Evolutionary conservation across 306 rosid species (phyloP).

Genomic region (Gastrolobium bilobum): DNA sequence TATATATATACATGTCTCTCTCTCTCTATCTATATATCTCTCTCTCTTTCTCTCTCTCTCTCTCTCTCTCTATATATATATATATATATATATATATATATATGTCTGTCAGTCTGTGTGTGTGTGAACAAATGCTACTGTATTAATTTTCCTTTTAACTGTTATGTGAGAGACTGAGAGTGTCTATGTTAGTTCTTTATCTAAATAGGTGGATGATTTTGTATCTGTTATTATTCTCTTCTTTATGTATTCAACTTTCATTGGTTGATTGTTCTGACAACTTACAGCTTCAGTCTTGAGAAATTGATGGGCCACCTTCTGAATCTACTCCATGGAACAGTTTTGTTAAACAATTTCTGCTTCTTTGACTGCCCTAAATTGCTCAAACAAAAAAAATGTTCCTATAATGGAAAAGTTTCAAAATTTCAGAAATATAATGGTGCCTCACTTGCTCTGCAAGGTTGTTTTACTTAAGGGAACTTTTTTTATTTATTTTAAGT

Average conservation of each 20-base stretch:
- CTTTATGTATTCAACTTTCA: not conserved
- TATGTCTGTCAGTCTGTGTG: no score
- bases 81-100: no score
- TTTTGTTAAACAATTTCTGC: conserved; percentile 47
- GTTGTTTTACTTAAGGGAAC: conserved; percentile 41
- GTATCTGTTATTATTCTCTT: not conserved
- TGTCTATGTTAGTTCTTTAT: no score
- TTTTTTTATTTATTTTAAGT: not conserved
- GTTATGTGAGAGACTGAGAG: no score
- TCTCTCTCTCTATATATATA: no score
- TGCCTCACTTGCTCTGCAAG: conserved; percentile 54
- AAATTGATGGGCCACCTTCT: conserved; percentile 60
- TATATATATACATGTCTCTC: no score
- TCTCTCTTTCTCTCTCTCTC: no score
- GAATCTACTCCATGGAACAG: conserved; percentile 55
- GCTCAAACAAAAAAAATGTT: conserved; percentile 40
- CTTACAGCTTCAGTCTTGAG: conserved; percentile 31
- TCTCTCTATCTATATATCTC: no score
- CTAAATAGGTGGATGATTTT: no score
- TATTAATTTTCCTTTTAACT: no score
- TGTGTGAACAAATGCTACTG: no score
- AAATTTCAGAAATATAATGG: conserved; percentile 46
- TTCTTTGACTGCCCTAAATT: conserved; percentile 53
- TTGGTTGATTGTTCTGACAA: conserved; percentile 18
- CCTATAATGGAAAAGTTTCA: conserved; percentile 40